Base-by-base conservation (phyloP, 768 basidiomycete genomes). In the Suillus subaureus region DNA sequence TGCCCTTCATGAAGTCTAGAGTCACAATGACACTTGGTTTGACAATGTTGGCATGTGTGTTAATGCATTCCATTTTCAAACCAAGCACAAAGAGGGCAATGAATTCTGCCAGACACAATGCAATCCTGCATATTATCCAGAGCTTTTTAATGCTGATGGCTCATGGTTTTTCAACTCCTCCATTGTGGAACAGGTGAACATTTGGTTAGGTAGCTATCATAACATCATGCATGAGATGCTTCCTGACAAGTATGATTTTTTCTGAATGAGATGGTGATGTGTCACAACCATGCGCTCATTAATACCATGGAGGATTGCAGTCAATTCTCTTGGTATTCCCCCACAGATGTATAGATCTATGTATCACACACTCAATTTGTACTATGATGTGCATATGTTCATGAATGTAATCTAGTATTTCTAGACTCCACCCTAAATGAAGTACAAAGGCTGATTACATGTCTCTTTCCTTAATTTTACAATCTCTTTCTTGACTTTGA, bases 111-210 rank as follows among this genome's bases (percentile, higher is more conserved):
- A 65, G 4, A 42, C 60, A 21, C 54, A 76, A 62, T 78, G 78
- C 58, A 79, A 77, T 62, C 78, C 78, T 0, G 51, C 66, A 5
- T 21, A 42, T 1, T 80, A 64, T 61, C 63, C 64, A 12, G 80
- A 82, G n/a, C 72, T 83, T 1, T 60, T 40, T 0, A 71, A 61
- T 0, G 67, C 72, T 0, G 74, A 64, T 18, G 40, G 63, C 31
- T 61, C 72, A 43, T 84, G 80, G 51, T 75, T 76, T 43, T 72
- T 83, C 61, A 74, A 77, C 13, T 79, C 81, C 26, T 83, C 56
- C 47, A 67, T 28, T 64, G 81, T 61, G 74, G 82, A 81, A 70
- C 75, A 66, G 76, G 74, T 42, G 26, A 78, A 79, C 62, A 45
- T 64, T 0, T 83, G 82, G 82, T 65, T 82, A 42, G 79, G 79